These are phyloP conservation scores for Chrysosphaeria jannelii DNA, from an alignment of 2,329 filamentous ascomycete species.

Conservation along the genomic window DNA sequence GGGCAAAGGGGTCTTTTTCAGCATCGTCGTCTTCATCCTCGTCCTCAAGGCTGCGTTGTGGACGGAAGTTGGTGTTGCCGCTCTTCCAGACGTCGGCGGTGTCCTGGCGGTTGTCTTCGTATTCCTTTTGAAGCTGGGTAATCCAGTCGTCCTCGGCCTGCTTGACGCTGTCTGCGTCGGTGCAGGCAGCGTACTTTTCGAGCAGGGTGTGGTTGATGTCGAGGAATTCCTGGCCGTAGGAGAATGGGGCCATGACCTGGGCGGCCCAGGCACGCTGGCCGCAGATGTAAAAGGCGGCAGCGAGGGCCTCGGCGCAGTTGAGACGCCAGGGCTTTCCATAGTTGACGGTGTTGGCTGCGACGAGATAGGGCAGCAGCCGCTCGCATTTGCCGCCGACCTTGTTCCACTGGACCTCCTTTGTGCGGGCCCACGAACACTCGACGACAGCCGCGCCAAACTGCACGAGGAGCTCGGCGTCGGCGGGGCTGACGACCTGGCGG, in stretches of 20 bases:
- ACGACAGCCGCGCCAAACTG: conserved; percentile 84
- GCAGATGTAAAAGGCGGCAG: conserved; percentile 78
- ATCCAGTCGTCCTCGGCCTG: conserved; percentile 68
- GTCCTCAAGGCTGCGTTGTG: conserved; percentile 13
- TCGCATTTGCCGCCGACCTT: conserved; percentile 87
- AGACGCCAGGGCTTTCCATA: conserved; percentile 87
- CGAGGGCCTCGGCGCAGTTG: conserved; percentile 87
- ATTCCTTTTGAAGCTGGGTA: conserved; percentile 67
- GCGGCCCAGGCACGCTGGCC: conserved; percentile 77
- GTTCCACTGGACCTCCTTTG: conserved; percentile 68
- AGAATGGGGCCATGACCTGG: conserved; percentile 54
- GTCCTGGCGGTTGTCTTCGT: conserved; percentile 39
- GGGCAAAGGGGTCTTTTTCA: conserved; percentile 32
- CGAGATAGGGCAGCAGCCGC: conserved; percentile 69
- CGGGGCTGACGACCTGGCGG: conserved; percentile 55
- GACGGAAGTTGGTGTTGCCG: conserved; percentile 44
- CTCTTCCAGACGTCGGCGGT: conserved; percentile 62
- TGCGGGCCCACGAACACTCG: conserved; percentile 87
- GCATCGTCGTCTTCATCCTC: conserved; percentile 11
- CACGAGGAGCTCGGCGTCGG: conserved; percentile 54
- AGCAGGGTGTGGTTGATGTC: conserved; percentile 68
- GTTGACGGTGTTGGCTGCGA: conserved; percentile 90
- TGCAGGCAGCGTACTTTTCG: conserved; percentile 59
- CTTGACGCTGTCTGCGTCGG: conserved; percentile 57
- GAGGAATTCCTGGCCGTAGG: conserved; percentile 66